These are phyloP conservation scores for Leishmania major DNA, from an alignment of 208 protist species.

Conservation along the genomic window DNA sequence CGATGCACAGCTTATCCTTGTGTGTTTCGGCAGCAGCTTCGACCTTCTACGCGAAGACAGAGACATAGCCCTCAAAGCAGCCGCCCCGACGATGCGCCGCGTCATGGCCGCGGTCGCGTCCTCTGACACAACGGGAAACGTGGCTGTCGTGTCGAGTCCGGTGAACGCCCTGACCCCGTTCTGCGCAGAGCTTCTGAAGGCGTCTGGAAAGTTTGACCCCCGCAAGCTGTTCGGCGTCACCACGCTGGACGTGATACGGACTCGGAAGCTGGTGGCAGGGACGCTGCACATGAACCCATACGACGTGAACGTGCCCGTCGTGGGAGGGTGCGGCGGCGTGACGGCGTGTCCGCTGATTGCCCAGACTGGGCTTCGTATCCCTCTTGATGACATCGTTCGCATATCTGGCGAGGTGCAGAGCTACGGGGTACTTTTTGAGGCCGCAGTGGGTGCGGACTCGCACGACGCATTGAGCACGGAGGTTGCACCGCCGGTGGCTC, in stretches of 20 bases:
- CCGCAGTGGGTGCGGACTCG: slow-evolving; percentile 5
- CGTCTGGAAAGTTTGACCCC: slow-evolving; percentile 71
- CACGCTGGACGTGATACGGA: slow-evolving; percentile 90
- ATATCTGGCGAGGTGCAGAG: slow-evolving; percentile 67
- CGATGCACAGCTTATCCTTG: slow-evolving; percentile 84
- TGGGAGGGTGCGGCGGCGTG: slow-evolving; percentile 92
- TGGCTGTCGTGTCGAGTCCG: slow-evolving; percentile 92
- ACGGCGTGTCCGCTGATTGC: slow-evolving; percentile 93
- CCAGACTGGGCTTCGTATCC: slow-evolving; percentile 69
- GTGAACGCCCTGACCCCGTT: slow-evolving; percentile 95
- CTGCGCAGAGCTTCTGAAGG: slow-evolving; percentile 87
- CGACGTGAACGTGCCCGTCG: slow-evolving; percentile 89
- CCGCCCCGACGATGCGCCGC: slow-evolving; percentile 70
- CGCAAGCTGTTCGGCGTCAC: slow-evolving; percentile 93
- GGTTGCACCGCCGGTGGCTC: slow-evolving; percentile 37
- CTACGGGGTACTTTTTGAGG: slow-evolving; percentile 43
- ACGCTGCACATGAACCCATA: slow-evolving; percentile 74
- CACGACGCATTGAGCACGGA: slow-evolving; percentile 36
- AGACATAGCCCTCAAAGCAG: slow-evolving; percentile 86
- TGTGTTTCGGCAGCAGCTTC: slow-evolving; percentile 88
- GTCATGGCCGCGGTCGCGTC: slow-evolving; percentile 79
- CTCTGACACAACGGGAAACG: slow-evolving; percentile 66
- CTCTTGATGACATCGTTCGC: slow-evolving; percentile 52
- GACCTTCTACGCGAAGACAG: slow-evolving; percentile 91
- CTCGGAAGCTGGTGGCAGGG: slow-evolving; percentile 59